phyloP scores from a whole-genome alignment of 441 rosid species.

The Euphorbia schlechtendalii region DNA sequence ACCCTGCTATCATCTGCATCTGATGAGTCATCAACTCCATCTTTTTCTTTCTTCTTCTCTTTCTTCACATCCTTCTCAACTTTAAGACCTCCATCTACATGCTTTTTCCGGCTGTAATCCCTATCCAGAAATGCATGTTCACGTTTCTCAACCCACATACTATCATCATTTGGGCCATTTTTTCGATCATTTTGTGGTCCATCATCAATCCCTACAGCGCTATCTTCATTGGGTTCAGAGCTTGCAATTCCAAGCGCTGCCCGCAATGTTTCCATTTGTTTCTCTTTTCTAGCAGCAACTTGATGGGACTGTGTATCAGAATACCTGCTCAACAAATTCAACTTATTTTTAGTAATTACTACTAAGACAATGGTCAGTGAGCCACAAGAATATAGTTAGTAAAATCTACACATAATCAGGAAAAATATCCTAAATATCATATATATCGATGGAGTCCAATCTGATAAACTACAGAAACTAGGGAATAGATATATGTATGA shows the following conservation, averaged over 20 bases:
- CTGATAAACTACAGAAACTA: background rate
- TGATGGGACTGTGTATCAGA: slow-evolving; percentile 88
- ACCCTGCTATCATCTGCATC: slow-evolving; percentile 36
- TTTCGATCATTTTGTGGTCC: slow-evolving; percentile 22
- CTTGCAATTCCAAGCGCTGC: slow-evolving; percentile 64
- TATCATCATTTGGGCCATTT: slow-evolving; percentile 30
- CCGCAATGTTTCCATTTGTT: slow-evolving; percentile 79
- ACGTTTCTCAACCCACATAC: slow-evolving; percentile 34
- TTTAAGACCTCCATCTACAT: slow-evolving; percentile 32
- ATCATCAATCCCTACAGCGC: slow-evolving; percentile 36
- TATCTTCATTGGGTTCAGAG: slow-evolving; percentile 25
- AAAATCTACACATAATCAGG: background rate
- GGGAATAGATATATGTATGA: background rate
- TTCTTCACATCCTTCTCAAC: slow-evolving; percentile 36
- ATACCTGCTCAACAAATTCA: slow-evolving; percentile 33
- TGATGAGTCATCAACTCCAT: slow-evolving; percentile 36
- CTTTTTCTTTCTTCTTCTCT: slow-evolving; percentile 37
- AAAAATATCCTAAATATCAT: background rate
- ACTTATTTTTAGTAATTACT: background rate
- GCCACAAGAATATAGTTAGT: background rate
- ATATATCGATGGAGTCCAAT: background rate
- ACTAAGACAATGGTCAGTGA: background rate
- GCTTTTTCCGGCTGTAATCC: slow-evolving; percentile 33
- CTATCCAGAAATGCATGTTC: slow-evolving; percentile 78
- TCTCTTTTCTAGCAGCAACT: slow-evolving; percentile 92